Conservation (phyloP, 2,329 filamentous ascomycete genomes). For the Neonectria ditissima region DNA sequence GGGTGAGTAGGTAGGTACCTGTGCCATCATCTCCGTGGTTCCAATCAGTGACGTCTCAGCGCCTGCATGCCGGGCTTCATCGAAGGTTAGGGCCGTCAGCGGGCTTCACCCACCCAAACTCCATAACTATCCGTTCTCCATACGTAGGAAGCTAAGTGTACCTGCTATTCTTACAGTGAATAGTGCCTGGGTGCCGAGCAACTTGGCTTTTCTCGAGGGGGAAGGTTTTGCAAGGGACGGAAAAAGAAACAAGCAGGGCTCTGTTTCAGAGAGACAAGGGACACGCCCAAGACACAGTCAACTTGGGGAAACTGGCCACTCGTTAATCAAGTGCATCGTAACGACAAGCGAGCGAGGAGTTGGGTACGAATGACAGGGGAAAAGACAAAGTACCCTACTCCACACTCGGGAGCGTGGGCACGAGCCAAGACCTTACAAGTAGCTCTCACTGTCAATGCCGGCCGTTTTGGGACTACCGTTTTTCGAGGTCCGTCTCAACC, state of each 20-base stretch:
- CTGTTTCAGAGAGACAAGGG: conserved; percentile 27
- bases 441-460: not conserved
- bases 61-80: not conserved
- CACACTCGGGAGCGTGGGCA: not conserved
- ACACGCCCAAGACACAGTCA: conserved; percentile 8
- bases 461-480: not conserved
- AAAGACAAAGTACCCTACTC: not conserved
- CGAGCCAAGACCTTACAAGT: not conserved
- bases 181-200: not conserved
- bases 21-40: not conserved
- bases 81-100: not conserved
- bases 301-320: conserved; percentile 7
- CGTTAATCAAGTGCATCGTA: not conserved
- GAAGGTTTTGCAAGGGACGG: conserved; percentile 3
- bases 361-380: not conserved
- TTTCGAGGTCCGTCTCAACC: not conserved
- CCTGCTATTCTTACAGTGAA: not conserved
- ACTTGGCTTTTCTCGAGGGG: not conserved
- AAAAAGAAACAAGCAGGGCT: not conserved
- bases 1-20: not conserved
- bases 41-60: conserved; percentile 6
- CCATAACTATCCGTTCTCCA: not conserved
- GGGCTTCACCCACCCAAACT: conserved; percentile 3
- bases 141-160: too few relatives aligned
- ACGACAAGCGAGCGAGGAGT: not conserved